These are phyloP conservation scores for Leishmania tropica DNA, from an alignment of 208 protist species.

Conservation along the genomic window DNA sequence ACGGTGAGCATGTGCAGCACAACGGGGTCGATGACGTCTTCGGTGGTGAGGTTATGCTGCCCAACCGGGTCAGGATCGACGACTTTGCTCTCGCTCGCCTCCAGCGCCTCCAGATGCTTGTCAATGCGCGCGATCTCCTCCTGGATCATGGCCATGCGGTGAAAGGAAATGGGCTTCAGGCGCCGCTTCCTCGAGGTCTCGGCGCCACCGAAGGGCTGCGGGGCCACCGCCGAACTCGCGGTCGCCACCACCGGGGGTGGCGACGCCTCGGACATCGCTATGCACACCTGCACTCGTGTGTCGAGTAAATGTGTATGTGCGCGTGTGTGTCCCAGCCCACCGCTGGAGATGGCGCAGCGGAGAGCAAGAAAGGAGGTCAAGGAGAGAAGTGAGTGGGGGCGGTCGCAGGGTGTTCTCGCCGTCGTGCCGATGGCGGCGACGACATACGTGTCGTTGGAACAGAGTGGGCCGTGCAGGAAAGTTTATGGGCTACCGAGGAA, in stretches of 20 bases:
- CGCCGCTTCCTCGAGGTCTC: slow-evolving; percentile 27
- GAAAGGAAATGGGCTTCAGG: slow-evolving; percentile 62
- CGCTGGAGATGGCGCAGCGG: no score
- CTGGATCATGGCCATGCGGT: slow-evolving; percentile 77
- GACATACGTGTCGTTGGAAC: not conserved
- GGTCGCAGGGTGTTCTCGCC: no score
- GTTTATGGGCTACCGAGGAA: no score
- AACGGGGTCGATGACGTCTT: slow-evolving; percentile 49
- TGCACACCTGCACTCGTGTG: not conserved
- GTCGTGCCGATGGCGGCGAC: not conserved
- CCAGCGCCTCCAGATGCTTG: slow-evolving; percentile 47
- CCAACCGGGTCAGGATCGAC: slow-evolving; percentile 3
- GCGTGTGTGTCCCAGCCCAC: not conserved
- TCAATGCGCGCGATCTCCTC: slow-evolving; percentile 79
- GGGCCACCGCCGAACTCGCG: slow-evolving; percentile 9
- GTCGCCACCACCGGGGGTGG: not conserved
- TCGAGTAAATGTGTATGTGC: not conserved
- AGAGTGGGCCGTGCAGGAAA: not conserved
- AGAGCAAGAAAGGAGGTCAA: not conserved
- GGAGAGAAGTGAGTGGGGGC: not conserved
- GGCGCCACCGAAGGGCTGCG: slow-evolving; percentile 7
- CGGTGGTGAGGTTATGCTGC: slow-evolving; percentile 27
- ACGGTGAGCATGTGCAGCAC: slow-evolving; percentile 76
- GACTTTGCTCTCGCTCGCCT: slow-evolving; percentile 30
- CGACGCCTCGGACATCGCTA: slow-evolving; percentile 9